A percentile compares a stretch with the other conserved stretches of the same genome.
Conservation (phyloP, 345 rosid species). For the Lenwebbia sp. region DNA sequence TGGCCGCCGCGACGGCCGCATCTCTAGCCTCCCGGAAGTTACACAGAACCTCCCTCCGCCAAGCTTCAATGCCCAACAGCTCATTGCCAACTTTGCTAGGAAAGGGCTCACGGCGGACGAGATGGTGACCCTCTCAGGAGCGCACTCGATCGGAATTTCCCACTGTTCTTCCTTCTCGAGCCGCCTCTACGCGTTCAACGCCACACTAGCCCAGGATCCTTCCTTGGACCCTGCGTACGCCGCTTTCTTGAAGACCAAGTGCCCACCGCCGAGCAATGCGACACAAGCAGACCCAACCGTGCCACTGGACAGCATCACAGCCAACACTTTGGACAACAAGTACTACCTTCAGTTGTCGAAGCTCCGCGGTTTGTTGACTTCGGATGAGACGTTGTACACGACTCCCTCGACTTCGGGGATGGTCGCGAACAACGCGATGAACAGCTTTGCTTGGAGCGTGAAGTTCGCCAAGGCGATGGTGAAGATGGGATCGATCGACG, state of each 20-base stretch:
- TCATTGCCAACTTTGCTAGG: constrained; percentile 8
- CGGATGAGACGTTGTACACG: constrained; percentile 25
- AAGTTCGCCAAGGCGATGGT: constrained; percentile 29
- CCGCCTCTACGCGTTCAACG: constrained; percentile 23
- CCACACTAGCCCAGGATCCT: constrained; percentile 30
- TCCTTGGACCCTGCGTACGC: constrained; percentile 19
- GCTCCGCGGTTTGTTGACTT: constrained; percentile 22
- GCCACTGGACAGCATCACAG: constrained; percentile 12
- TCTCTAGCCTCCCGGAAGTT: constrained; percentile 17
- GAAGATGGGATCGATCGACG: constrained; percentile 28
- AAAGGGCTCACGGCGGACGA: constrained; percentile 33
- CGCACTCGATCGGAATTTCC: constrained; percentile 32
- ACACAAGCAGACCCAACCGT: constrained; percentile 2
- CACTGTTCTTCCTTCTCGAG: constrained; percentile 29
- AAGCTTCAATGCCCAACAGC: constrained; percentile 6
- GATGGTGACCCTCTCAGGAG: constrained; percentile 45
- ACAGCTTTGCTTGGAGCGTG: constrained; percentile 8
- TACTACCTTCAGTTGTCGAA: constrained; percentile 19
- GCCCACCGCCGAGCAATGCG: constrained; percentile 7
- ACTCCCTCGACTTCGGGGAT: constrained; percentile 9
- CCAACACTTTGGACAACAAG: constrained; percentile 19
- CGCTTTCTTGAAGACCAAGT: constrained; percentile 18
- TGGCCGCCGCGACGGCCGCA: constrained; percentile 35
- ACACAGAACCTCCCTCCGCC: constrained; percentile 19
- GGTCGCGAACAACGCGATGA: constrained; percentile 15